Evolutionary conservation across 202 grass and related monocot genomes (phyloP).

Genomic region (Bolboschoenoplectus hybrid): DNA sequence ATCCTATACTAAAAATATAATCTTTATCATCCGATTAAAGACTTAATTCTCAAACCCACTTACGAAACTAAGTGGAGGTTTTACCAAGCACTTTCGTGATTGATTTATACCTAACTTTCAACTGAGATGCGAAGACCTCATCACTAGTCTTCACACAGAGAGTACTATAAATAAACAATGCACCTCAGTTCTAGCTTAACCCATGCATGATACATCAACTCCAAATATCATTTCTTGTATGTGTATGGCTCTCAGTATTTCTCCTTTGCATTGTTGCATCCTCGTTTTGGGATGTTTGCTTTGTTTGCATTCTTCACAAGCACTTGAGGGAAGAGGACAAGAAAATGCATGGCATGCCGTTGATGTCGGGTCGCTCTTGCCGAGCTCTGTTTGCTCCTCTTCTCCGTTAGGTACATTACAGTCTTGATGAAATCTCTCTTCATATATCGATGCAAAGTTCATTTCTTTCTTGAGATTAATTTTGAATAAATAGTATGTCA

Average conservation of each 20-base stretch:
- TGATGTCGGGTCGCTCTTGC: slow-evolving; percentile 44
- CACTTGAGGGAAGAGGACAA: neutral
- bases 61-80: neutral
- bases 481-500: neutral
- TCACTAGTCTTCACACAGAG: neutral
- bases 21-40: too few species aligned
- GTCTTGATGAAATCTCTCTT: neutral
- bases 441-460: neutral
- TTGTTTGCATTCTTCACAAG: slow-evolving; percentile 23
- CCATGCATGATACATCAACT: neutral
- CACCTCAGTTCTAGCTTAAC: neutral
- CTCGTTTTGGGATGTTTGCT: slow-evolving; percentile 26
- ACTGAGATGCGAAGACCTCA: slow-evolving; percentile 35
- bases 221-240: neutral
- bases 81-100: slow-evolving; percentile 34
- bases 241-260: slow-evolving; percentile 28
- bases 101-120: slow-evolving; percentile 39
- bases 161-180: slow-evolving; percentile 26
- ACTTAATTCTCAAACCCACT: neutral
- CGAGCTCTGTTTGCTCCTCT: slow-evolving; percentile 44
- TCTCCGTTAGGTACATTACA: slow-evolving; percentile 43
- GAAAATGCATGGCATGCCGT: slow-evolving; percentile 38
- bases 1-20: too few species aligned
- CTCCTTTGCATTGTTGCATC: slow-evolving; percentile 25
- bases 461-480: neutral